These are phyloP conservation scores for Solanum medicagineum DNA, from an alignment of 257 asterid genomes.

Conservation along the genomic window DNA sequence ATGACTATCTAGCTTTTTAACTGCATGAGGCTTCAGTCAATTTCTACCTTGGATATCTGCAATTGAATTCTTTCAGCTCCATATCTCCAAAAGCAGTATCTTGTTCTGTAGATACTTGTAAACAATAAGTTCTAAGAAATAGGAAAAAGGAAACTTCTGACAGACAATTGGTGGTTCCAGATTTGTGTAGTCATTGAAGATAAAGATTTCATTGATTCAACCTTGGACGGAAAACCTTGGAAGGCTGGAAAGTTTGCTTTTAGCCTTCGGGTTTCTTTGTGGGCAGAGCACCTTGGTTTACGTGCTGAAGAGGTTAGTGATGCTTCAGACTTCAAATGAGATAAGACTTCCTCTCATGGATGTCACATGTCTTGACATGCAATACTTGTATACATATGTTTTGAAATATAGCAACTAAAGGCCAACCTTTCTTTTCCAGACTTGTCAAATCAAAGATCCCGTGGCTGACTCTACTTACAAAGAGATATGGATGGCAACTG, in stretches of 20 bases:
- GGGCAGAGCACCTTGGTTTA: conserved; percentile 94
- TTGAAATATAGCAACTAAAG: background rate
- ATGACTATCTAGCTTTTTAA: background rate
- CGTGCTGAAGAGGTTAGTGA: conserved; percentile 45
- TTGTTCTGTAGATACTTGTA: background rate
- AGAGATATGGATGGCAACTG: conserved; percentile 60
- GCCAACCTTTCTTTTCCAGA: conserved; percentile 22
- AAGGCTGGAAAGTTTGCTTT: conserved; percentile 76
- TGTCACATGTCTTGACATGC: background rate
- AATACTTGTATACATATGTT: background rate
- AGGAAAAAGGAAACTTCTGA: background rate
- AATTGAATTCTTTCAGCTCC: background rate
- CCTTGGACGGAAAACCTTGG: conserved; percentile 73
- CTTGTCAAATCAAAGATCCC: conserved; percentile 59
- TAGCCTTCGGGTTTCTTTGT: conserved; percentile 65
- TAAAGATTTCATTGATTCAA: conserved; percentile 64
- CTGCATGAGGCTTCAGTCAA: background rate
- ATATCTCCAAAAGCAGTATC: background rate
- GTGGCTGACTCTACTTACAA: conserved; percentile 55
- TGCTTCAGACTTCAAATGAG: background rate
- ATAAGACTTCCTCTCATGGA: background rate
- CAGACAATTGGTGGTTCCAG: conserved; percentile 25
- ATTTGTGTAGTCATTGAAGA: conserved; percentile 75
- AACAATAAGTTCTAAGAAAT: background rate
- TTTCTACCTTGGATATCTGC: background rate